Evolutionary conservation across 2,329 filamentous ascomycete species (phyloP), one percentile per base, ranked within the genome.

Genomic region (Rutstroemia sp.): DNA sequence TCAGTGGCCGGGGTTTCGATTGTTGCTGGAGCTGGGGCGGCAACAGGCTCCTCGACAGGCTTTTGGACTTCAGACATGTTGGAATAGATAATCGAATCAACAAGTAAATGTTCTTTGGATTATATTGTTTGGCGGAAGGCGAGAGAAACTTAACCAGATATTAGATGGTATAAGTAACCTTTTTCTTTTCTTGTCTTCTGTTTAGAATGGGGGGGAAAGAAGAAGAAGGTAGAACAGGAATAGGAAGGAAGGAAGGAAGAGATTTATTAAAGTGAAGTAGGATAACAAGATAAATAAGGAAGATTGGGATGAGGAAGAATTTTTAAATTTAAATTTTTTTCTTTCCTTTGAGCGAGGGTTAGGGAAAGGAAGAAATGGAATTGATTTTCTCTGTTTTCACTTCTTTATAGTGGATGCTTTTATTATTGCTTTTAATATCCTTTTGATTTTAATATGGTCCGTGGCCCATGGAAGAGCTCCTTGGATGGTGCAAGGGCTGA

Each of bases 21-120:
- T 47, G 65, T 63, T 53, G 62, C 57, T 41, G 64, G 61, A 41
- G 63, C 58, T 39, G 63, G 52, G 53, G 69, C 66, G 59, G 68
- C 67, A 46, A 68, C 66, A 57, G 68, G 64, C 60, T 68, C 76
- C 73, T 85, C 84, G 68, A 81, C 77, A 71, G 85, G 80, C 78
- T 90, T 90, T 74, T 84, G 80, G 73, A 77, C 78, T 70, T 90
- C 86, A 76, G 87, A 83, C 68, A 70, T 70, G n/a, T 49, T 69
- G 60, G 57, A 59, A 61, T 23, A 45, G 45, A 61, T 63, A 60
- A 60, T 58, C 59, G 56, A 59, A 62, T 60, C 58, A 54, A 59
- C 58, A 46, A 56, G 44, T 16, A 21, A 52, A 34, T 21, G 51
- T 46, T 18, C 14, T 7, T 30, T 52, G 16, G n/a, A 3, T 52